Evolutionary conservation across 1,284 basidiomycete species (phyloP), one percentile per base, ranked within the genome.

Genomic region (Gymnopus androsaceus): DNA sequence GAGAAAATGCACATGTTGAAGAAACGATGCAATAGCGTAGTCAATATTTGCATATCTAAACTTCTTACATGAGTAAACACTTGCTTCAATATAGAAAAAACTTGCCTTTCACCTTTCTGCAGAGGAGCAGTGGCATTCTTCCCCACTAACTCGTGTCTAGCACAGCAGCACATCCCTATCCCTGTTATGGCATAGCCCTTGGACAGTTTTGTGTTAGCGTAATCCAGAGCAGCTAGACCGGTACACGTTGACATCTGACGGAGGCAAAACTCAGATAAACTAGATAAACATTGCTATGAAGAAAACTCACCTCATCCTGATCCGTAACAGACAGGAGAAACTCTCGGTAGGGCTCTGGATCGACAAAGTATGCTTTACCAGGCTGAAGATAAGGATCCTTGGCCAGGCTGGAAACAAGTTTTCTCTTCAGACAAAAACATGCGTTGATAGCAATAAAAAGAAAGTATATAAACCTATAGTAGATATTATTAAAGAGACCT

Each of bases 21-120:
- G 42, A 1, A 57, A 6, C 0, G 60, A 65, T 1, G 61, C 51
- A 6, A 68, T 23, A 3, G 57, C 40, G 33, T 60, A 72, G 44
- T 71, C 68, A 60, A 68, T 68, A 30, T 69, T 71, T 1, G 56
- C 27, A 46, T 63, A 66, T 17, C 64, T 65, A 37, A n/a, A 31
- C 28, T 9, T 21, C 41, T 11, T 34, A 34, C 8, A 34, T 15
- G 33, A 34, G 33, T 8, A 34, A 15, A 34, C 36, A 14, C 17
- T 9, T 12, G 21, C 12, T 2, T 31, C 27, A 23, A 48, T 34
- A 54, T 14, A 50, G 14, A 34, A 49, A 11, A 45, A 21, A 37
- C 57, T 14, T 28, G 66, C 67, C 31, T 59, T 58, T 70, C 69
- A 0, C 69, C 67, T 9, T 61, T 57, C 44, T 69, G 67, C 9